These are phyloP conservation scores for Candida rishiriensis DNA, from an alignment of 805 yeast species.

Conservation along the genomic window DNA sequence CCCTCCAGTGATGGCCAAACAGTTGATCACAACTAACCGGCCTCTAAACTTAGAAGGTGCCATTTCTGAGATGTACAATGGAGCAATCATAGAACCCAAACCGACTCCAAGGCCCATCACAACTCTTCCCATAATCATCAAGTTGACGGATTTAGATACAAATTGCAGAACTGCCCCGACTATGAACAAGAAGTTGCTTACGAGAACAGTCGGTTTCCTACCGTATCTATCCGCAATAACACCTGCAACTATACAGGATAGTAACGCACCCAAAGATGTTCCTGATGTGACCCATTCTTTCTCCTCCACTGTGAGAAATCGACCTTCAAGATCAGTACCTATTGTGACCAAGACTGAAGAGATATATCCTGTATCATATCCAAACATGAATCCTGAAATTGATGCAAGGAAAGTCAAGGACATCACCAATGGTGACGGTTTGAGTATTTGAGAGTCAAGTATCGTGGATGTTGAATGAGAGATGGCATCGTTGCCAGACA, in stretches of 20 bases:
- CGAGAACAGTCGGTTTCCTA: slow-evolving; percentile 40
- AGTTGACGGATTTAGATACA: slow-evolving; percentile 38
- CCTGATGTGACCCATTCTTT: slow-evolving; percentile 52
- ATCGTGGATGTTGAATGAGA: not conserved
- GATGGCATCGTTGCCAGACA: not conserved
- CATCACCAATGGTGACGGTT: slow-evolving; percentile 38
- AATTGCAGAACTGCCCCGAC: slow-evolving; percentile 46
- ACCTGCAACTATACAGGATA: slow-evolving; percentile 48
- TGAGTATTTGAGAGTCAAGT: slow-evolving; percentile 1
- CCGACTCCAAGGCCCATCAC: slow-evolving; percentile 55
- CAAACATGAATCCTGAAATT: slow-evolving; percentile 57
- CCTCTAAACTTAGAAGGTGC: slow-evolving; percentile 52
- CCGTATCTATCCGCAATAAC: slow-evolving; percentile 45
- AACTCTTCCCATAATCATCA: slow-evolving; percentile 50
- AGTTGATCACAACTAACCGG: slow-evolving; percentile 46
- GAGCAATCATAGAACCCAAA: slow-evolving; percentile 49
- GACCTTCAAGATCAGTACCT: slow-evolving; percentile 41
- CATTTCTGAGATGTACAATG: slow-evolving; percentile 49
- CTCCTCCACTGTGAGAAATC: slow-evolving; percentile 37
- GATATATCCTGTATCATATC: slow-evolving; percentile 57
- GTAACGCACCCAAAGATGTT: slow-evolving; percentile 51
- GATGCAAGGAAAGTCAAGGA: slow-evolving; percentile 47
- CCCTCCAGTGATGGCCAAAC: slow-evolving; percentile 53
- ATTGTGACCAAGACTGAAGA: slow-evolving; percentile 51
- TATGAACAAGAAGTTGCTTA: slow-evolving; percentile 43